phyloP scores from a whole-genome alignment of 2,329 filamentous ascomycete genomes.

The Thielaviopsis cerberus region DNA sequence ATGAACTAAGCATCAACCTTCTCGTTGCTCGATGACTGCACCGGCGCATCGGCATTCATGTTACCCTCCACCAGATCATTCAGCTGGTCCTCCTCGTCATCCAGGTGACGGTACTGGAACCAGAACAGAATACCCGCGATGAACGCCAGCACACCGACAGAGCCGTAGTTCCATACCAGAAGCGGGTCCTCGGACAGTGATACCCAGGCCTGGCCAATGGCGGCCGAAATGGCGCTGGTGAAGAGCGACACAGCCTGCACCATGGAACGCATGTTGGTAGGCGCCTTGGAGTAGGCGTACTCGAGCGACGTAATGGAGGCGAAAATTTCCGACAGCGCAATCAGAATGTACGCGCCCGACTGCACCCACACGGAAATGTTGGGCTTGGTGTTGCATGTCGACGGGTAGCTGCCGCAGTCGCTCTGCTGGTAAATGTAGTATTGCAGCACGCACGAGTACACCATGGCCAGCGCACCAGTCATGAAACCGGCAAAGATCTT shows the following conservation, averaged over 20 bases:
- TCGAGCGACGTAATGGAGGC: conserved; percentile 42
- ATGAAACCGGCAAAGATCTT: conserved; percentile 55
- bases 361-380: conserved; percentile 45
- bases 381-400: conserved; percentile 23
- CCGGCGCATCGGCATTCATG: conserved; percentile 11
- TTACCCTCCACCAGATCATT: conserved; percentile 34
- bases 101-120: conserved; percentile 42
- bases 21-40: background rate
- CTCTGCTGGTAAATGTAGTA: conserved; percentile 46
- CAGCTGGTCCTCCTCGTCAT: conserved; percentile 46
- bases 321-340: conserved; percentile 31
- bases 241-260: conserved; percentile 51
- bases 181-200: conserved; percentile 37
- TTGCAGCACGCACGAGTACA: conserved; percentile 34
- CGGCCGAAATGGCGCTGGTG: conserved; percentile 48
- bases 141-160: conserved; percentile 46
- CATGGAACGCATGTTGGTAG: conserved; percentile 56
- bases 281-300: conserved; percentile 60
- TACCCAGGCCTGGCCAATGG: conserved; percentile 41
- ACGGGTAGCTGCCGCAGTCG: conserved; percentile 32
- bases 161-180: conserved; percentile 55
- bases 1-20: background rate
- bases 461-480: conserved; percentile 40
- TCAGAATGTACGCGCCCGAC: conserved; percentile 29
- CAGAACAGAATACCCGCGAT: conserved; percentile 50